Evolutionary conservation across 129 eudicot genomes (phyloP), one percentile per base, ranked within the genome.

Genomic region (Flaveria trinervia): DNA sequence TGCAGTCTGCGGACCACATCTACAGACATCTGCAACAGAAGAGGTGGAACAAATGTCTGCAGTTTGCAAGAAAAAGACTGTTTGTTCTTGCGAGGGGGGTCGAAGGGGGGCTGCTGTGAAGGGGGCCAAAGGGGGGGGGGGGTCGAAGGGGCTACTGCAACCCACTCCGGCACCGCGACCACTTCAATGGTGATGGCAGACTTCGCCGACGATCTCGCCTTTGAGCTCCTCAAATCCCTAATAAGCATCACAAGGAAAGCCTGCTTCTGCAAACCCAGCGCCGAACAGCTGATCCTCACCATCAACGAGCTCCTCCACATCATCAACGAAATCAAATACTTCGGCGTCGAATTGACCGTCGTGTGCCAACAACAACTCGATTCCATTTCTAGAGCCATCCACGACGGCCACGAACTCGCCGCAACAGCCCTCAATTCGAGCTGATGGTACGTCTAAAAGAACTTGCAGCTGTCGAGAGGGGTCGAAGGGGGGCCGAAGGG

Each of bases 131-230:
- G n/a, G n/a, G n/a, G n/a, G n/a, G n/a, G n/a, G n/a, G n/a, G n/a
- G n/a, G n/a, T n/a, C n/a, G n/a, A n/a, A n/a, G n/a, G n/a, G n/a
- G n/a, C n/a, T n/a, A n/a, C n/a, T n/a, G 10, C 17, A 45, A 20
- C 26, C 16, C 50, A 1, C 79, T 2, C 64, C 69, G 59, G 82
- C 65, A 28, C 74, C 76, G 74, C 15, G 74, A 18, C 46, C 20
- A 3, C 9, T 4, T 2, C 41, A 44, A 93, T 93, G 97, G 86
- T 83, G 60, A 83, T 93, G 5, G 82, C 91, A 11, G 98, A 88
- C 2, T 93, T 93, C 77, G 98, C 84, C 75, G 98, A 97, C 68
- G 98, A 93, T 59, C 87, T 93, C 0, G 86, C 97, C 75, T 87
- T 93, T 0, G 98, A 93, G 74, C 97, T 93, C 9, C 84, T 93